Percentiles rank a stretch among this genome's conserved stretches.
Conservation (phyloP, 202 grass and related monocot genomes). For the Cymbopogon flexuosus region DNA sequence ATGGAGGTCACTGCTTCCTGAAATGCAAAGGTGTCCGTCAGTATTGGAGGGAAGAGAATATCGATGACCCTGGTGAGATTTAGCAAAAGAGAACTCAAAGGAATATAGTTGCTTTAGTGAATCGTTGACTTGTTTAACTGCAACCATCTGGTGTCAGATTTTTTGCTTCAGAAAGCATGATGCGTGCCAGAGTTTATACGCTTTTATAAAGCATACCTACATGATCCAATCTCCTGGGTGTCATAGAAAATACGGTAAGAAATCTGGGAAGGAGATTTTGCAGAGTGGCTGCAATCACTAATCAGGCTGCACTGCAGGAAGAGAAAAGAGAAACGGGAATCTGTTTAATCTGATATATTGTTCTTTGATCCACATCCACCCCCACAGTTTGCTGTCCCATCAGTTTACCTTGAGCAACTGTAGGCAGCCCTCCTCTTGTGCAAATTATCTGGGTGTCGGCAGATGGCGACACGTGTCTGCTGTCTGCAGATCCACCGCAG, state of each 20-base stretch:
- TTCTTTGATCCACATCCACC: background rate
- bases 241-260: constrained; percentile 1
- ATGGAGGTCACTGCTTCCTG: too few species aligned
- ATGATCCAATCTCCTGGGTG: background rate
- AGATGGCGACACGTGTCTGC: background rate
- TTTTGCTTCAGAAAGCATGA: background rate
- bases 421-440: background rate
- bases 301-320: background rate
- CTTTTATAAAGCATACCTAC: background rate
- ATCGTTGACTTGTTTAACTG: background rate
- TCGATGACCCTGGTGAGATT: too few species aligned
- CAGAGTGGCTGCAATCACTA: background rate
- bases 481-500: constrained; percentile 10
- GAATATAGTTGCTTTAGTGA: too few species aligned
- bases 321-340: background rate
- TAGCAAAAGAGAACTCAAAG: too few species aligned
- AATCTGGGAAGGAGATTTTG: background rate
- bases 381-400: background rate
- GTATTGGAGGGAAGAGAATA: too few species aligned
- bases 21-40: too few species aligned
- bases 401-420: background rate
- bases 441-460: background rate
- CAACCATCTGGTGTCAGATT: background rate
- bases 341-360: background rate
- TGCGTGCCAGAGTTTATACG: constrained; percentile 6